These are phyloP conservation scores for Chaetothyriales sp. DNA, from an alignment of 2,329 filamentous ascomycete species.

Conservation along the genomic window DNA sequence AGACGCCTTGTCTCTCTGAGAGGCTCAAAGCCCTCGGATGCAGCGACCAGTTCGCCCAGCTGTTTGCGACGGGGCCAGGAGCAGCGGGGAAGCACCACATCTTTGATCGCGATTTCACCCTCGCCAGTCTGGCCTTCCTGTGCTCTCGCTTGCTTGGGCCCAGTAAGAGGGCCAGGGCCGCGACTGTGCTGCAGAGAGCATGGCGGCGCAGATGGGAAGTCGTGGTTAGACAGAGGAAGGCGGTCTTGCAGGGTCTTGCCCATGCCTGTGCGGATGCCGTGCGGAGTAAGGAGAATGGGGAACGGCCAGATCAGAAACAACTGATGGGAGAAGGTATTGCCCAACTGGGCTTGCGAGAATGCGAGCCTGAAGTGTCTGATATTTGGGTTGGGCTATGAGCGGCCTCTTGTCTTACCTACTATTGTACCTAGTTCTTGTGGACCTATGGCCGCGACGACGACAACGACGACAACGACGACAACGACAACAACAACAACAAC, in stretches of 20 bases:
- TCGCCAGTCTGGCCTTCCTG: conserved; percentile 46
- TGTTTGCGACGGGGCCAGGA: conserved; percentile 6
- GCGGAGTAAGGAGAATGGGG: neutral
- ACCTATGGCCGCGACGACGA: too few species aligned
- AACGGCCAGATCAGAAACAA: neutral
- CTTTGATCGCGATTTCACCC: conserved; percentile 41
- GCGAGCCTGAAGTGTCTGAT: too few species aligned
- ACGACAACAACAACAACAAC: too few species aligned
- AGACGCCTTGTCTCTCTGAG: conserved; percentile 1
- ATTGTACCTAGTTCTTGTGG: too few species aligned
- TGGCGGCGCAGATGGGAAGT: conserved; percentile 28
- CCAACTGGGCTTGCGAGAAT: too few species aligned
- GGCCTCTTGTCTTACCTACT: too few species aligned
- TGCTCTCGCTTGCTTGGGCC: conserved; percentile 44
- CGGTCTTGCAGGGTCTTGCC: conserved; percentile 29
- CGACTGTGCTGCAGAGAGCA: conserved; percentile 38
- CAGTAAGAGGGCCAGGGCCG: conserved; percentile 37
- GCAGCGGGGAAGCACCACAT: conserved; percentile 23
- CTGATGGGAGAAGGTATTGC: too few species aligned
- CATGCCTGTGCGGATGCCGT: conserved; percentile 17
- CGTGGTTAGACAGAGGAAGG: conserved; percentile 20
- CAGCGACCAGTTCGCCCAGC: conserved; percentile 14
- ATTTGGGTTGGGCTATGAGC: too few species aligned
- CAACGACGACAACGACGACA: too few species aligned
- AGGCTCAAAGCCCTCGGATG: conserved; percentile 13